phyloP scores from a whole-genome alignment of 768 basidiomycete species.

The Mycena floridula region DNA sequence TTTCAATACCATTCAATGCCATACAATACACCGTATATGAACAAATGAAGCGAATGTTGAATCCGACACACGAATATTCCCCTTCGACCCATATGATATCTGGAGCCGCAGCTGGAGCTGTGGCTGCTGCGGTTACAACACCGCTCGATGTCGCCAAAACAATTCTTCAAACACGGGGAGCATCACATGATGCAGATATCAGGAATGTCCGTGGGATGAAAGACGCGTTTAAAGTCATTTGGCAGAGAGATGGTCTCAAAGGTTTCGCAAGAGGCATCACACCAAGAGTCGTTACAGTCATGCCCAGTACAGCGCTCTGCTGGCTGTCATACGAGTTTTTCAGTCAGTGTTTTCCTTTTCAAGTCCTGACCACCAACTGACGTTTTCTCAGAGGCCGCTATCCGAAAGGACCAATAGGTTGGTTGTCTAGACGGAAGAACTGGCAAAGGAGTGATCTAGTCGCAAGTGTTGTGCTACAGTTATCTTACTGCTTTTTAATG shows the following conservation, averaged over 20 bases:
- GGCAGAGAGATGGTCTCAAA: conserved; percentile 74
- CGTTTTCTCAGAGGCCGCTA: conserved; percentile 49
- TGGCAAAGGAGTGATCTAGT: too few species aligned
- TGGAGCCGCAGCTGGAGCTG: conserved; percentile 87
- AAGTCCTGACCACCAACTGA: neutral
- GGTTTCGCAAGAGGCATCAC: conserved; percentile 86
- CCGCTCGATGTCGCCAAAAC: conserved; percentile 98
- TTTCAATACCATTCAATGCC: conserved; percentile 97
- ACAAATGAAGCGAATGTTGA: conserved; percentile 79
- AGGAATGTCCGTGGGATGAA: conserved; percentile 76
- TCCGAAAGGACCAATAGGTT: conserved; percentile 43
- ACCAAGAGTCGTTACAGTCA: conserved; percentile 88
- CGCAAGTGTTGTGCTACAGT: too few species aligned
- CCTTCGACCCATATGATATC: conserved; percentile 90
- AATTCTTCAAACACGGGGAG: conserved; percentile 89
- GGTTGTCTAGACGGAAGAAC: too few species aligned
- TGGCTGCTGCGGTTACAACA: conserved; percentile 93
- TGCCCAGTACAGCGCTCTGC: conserved; percentile 95
- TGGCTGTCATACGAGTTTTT: conserved; percentile 99
- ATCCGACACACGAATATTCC: conserved; percentile 83
- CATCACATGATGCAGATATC: conserved; percentile 81
- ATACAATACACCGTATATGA: conserved; percentile 98
- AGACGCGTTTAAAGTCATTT: conserved; percentile 87
- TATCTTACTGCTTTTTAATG: too few species aligned
- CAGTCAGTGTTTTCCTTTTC: conserved; percentile 54